Evolutionary conservation across 208 protist species (phyloP).

Genomic region (Porcisia hertigi): DNA sequence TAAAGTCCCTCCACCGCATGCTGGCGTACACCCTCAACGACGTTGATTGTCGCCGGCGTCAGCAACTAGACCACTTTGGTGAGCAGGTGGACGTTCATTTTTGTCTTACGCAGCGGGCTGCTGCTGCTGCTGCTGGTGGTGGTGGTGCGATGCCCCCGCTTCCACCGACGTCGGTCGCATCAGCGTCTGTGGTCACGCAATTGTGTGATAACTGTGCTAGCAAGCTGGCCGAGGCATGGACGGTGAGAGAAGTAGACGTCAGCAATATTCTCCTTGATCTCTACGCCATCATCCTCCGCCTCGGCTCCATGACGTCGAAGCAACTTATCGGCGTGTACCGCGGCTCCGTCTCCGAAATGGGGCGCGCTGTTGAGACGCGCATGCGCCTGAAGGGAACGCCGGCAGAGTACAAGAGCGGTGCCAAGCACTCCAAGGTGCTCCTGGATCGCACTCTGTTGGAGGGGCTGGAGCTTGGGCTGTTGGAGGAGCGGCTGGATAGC

Average conservation of each 20-base stretch:
- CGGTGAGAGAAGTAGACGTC: slow-evolving; percentile 40
- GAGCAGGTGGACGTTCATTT: slow-evolving; percentile 72
- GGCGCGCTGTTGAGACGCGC: slow-evolving; percentile 69
- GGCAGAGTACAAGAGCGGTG: slow-evolving; percentile 79
- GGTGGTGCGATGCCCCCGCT: neutral
- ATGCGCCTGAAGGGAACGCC: slow-evolving; percentile 80
- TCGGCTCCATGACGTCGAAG: slow-evolving; percentile 80
- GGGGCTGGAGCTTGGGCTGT: slow-evolving; percentile 57
- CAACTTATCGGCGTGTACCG: slow-evolving; percentile 84
- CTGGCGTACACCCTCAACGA: slow-evolving; percentile 82
- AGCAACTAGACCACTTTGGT: slow-evolving; percentile 88
- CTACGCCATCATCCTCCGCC: slow-evolving; percentile 56
- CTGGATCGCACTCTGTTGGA: slow-evolving; percentile 79
- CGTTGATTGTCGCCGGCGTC: slow-evolving; percentile 82
- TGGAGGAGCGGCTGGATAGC: slow-evolving; percentile 74
- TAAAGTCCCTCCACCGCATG: slow-evolving; percentile 79
- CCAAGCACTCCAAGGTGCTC: slow-evolving; percentile 43
- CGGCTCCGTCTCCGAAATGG: slow-evolving; percentile 64
- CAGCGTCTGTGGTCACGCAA: slow-evolving; percentile 32
- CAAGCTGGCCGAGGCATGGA: slow-evolving; percentile 62
- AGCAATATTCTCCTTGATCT: slow-evolving; percentile 62
- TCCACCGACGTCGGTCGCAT: neutral
- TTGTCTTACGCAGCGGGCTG: slow-evolving; percentile 50
- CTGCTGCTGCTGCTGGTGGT: neutral
- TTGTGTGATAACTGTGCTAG: slow-evolving; percentile 88